Base-by-base conservation (phyloP, 805 yeast genomes). In the Suhomyces sp. region DNA sequence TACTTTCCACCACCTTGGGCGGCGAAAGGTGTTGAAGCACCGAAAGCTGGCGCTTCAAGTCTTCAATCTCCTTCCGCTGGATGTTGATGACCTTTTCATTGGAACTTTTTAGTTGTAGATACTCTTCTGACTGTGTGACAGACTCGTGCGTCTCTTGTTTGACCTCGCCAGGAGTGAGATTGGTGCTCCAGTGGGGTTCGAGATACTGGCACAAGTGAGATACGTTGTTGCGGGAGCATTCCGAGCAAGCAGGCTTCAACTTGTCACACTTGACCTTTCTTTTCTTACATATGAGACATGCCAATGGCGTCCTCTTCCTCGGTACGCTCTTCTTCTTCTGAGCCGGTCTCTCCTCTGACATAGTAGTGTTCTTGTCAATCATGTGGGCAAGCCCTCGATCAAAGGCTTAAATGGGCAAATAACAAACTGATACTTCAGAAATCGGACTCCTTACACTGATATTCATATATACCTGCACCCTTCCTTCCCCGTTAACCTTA, bases 191-290 rank as follows among this genome's bases (percentile, higher is more conserved):
- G 22, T 58, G 63, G 0, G 80, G 80, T 46, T 73, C 78, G 24
- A 69, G 47, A 52, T 74, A 75, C 44, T 69, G 70, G 53, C 80
- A 75, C 23, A 70, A 54, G 57, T 74, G 77, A 19, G 68, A 65
- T 26, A 73, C 79, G 12, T 73, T 73, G 54, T 75, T 71, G 51
- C 65, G 65, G 10, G 70, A 63, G 59, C 80, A 75, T 6, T 77
- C 78, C 2, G 73, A 66, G 57, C 80, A 75, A 5, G 71, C 62
- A 2, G 80, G 80, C 47, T 65, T 63, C 19, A 54, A 68, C 50
- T 72, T 73, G 55, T 75, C 80, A 60, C 80, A 75, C 53, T 71
- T 73, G 58, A 75, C 80, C 58, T 74, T 74, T 12, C 80, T 55
- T 45, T 67, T 66, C 53, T 74, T 67, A 57, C 80, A 75, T 49